These are phyloP conservation scores for Solanum bulbocastanum DNA, from an alignment of 257 asterid genomes.

Conservation along the genomic window DNA sequence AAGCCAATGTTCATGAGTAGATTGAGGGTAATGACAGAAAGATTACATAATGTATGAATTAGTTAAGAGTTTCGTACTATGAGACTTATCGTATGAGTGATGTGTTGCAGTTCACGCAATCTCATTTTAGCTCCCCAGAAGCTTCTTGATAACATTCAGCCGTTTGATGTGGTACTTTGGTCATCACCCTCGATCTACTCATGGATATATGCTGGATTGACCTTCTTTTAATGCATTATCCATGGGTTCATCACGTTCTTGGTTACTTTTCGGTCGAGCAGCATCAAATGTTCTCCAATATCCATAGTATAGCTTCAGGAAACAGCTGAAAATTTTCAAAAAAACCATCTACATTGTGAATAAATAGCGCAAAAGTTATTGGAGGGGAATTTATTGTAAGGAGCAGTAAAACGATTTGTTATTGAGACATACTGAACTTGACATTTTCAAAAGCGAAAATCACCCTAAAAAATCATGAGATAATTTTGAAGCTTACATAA, in stretches of 20 bases:
- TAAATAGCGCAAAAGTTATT: background rate
- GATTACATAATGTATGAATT: background rate
- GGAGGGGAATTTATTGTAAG: background rate
- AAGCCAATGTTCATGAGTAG: background rate
- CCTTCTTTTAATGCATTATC: background rate
- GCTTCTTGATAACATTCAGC: background rate
- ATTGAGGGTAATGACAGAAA: background rate
- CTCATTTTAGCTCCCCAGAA: background rate
- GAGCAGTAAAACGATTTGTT: background rate
- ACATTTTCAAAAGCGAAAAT: background rate
- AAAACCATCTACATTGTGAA: background rate
- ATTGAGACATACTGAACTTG: background rate
- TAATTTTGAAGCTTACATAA: background rate
- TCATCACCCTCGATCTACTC: background rate
- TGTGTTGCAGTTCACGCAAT: background rate
- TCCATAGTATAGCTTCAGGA: background rate
- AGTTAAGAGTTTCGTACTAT: background rate
- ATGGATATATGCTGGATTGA: background rate
- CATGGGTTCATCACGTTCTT: background rate
- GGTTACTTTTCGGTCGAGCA: background rate
- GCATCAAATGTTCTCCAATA: background rate
- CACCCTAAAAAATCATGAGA: background rate
- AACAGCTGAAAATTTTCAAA: background rate
- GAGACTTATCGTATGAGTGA: background rate
- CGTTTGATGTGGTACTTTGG: background rate